Base-by-base conservation (phyloP, 148 eudicot species). In the Limonium bicolor region DNA sequence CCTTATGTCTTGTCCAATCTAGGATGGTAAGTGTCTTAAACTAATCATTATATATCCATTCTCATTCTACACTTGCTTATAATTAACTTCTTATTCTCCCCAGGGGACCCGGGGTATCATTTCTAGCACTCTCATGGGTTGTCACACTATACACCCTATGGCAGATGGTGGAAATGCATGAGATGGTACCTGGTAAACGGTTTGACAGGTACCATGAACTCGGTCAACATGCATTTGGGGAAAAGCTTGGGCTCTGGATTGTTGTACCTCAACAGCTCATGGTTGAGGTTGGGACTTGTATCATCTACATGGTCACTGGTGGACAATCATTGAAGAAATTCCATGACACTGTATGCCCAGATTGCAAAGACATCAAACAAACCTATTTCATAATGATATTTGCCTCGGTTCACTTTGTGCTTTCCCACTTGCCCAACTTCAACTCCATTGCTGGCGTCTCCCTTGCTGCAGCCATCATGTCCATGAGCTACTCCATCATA, bases 381-480 rank as follows among this genome's bases (percentile, higher is more conserved):
- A 74, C 81, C 17, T 51, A 36, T 23, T 78, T 60, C 49, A 78
- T 78, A 42, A 23, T 74, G 48, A 70, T 78, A 22, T 77, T 73
- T 25, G 57, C 67, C 3, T 61, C 80, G 1, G 66, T 64, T 18
- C 80, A 78, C 22, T 74, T 70, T 29, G 41, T 62, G 4, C 67
- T 78, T 27, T 71, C 72, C 9, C 75, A 67, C 13, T 60, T 78
- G 7, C 75, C 86, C 1, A 78, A 65, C 54, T 61, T 74, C 49
- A 70, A 71, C 54, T 74, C 86, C 48, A 61, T 78, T 22, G 48
- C 86, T 7, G 59, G 27, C 4, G 50, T 78, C 48, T 78, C 81
- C 31, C 31, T 78, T 7, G 68, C 66, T 5, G 86, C 81, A 0
- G 86, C 81, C 1, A 59, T 65, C 41, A 78, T 78, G 81, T 78